Conservation (phyloP, 441 rosid genomes). For the Monsonia emarginata region DNA sequence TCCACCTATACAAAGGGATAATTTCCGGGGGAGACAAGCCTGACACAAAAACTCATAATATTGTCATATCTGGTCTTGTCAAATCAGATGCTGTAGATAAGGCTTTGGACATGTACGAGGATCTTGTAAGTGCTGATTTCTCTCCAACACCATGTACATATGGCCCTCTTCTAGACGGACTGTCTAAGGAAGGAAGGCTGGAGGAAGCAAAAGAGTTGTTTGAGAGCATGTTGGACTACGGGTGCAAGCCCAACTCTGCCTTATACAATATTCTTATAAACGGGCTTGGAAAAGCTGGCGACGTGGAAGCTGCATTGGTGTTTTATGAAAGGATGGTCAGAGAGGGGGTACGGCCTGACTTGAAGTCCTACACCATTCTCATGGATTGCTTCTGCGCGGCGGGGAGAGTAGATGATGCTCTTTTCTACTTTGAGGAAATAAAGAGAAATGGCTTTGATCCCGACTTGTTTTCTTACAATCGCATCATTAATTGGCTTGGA, state of each 20-base stretch:
- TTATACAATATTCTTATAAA: slow-evolving; percentile 77
- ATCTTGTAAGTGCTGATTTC: slow-evolving; percentile 61
- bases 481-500: slow-evolving; percentile 74
- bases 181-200: slow-evolving; percentile 51
- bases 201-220: slow-evolving; percentile 60
- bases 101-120: slow-evolving; percentile 62
- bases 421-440: slow-evolving; percentile 53
- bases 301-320: slow-evolving; percentile 52
- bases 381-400: slow-evolving; percentile 57
- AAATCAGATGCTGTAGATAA: slow-evolving; percentile 46
- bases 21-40: slow-evolving; percentile 43
- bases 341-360: slow-evolving; percentile 79
- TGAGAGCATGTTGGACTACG: slow-evolving; percentile 65
- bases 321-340: slow-evolving; percentile 58
- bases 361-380: slow-evolving; percentile 71
- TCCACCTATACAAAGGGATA: slow-evolving; percentile 57
- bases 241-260: slow-evolving; percentile 73
- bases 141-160: slow-evolving; percentile 73
- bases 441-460: slow-evolving; percentile 55
- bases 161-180: slow-evolving; percentile 78
- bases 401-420: slow-evolving; percentile 70
- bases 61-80: slow-evolving; percentile 61
- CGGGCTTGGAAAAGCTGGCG: slow-evolving; percentile 72
- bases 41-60: slow-evolving; percentile 64
- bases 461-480: slow-evolving; percentile 63